Conservation (phyloP, 1,139 yeast genomes). For the Pichia sp. region DNA sequence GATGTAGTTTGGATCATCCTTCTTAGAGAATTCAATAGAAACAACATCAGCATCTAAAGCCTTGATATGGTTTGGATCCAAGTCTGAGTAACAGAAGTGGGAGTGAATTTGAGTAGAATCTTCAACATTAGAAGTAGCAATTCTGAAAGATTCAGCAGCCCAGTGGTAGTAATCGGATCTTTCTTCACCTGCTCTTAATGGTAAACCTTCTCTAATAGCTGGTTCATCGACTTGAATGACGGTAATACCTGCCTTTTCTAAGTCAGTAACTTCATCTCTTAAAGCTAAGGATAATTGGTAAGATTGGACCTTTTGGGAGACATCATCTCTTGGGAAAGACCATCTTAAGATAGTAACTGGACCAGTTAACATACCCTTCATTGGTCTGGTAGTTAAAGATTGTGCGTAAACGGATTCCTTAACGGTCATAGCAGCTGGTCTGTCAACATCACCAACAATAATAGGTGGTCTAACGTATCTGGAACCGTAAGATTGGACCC, state of each 20-base stretch:
- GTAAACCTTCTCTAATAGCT: conserved; percentile 99
- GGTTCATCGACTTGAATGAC: conserved; percentile 99
- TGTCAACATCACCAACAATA: conserved; percentile 97
- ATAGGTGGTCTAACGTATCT: conserved; percentile 99
- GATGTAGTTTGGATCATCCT: conserved; percentile 97
- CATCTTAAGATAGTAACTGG: conserved; percentile 99
- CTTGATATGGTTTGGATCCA: conserved; percentile 98
- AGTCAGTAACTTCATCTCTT: conserved; percentile 97
- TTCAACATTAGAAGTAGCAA: conserved; percentile 96
- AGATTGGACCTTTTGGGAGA: conserved; percentile 90
- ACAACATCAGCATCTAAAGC: conserved; percentile 99
- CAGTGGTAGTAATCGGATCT: conserved; percentile 94
- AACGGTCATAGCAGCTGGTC: conserved; percentile 98
- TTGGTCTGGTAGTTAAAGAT: conserved; percentile 88
- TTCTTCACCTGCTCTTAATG: conserved; percentile 96
- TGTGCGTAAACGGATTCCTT: conserved; percentile 99
- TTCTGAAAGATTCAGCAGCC: conserved; percentile 99
- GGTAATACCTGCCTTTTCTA: conserved; percentile 96
- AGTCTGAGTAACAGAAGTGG: conserved; percentile 99
- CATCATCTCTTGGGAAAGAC: conserved; percentile 99
- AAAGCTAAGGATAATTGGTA: conserved; percentile 95
- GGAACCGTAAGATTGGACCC: conserved; percentile 99
- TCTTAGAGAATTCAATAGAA: conserved; percentile 98
- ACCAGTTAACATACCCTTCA: conserved; percentile 99
- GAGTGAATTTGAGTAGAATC: conserved; percentile 98